These are phyloP conservation scores for Candida sojae DNA, from an alignment of 1,139 yeast genomes.

Conservation along the genomic window DNA sequence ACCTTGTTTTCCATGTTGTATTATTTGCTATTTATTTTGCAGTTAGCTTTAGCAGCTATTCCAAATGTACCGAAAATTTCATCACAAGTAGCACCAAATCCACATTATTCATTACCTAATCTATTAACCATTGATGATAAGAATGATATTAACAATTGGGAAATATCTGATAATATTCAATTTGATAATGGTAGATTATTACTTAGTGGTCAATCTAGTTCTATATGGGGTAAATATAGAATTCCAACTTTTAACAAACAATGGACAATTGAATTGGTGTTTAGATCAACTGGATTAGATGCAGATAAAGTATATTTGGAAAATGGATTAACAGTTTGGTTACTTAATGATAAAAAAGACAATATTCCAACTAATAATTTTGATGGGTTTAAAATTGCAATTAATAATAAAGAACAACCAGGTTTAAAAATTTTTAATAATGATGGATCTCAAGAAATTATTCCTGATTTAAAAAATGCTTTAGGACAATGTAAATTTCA, in stretches of 20 bases:
- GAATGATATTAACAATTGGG: slow-evolving; percentile 25
- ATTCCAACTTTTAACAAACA: slow-evolving; percentile 34
- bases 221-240: slow-evolving; percentile 49
- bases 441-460: slow-evolving; percentile 49
- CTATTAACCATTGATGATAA: slow-evolving; percentile 8
- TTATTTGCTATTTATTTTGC: neutral
- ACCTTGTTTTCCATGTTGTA: neutral
- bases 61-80: slow-evolving; percentile 1
- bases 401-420: slow-evolving; percentile 50
- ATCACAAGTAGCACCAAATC: slow-evolving; percentile 1
- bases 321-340: slow-evolving; percentile 57
- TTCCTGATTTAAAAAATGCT: slow-evolving; percentile 28
- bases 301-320: slow-evolving; percentile 28
- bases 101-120: slow-evolving; percentile 12
- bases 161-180: slow-evolving; percentile 24
- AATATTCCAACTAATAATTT: slow-evolving; percentile 32
- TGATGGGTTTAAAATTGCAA: slow-evolving; percentile 62
- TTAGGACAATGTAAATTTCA: slow-evolving; percentile 60
- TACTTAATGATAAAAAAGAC: slow-evolving; percentile 27
- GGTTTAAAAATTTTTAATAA: slow-evolving; percentile 59
- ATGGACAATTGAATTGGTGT: slow-evolving; percentile 63
- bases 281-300: slow-evolving; percentile 55
- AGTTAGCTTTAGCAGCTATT: neutral
- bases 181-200: slow-evolving; percentile 44
- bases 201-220: slow-evolving; percentile 33